Percentiles rank a stretch among this genome's conserved stretches.
Evolutionary conservation across 495 filamentous ascomycete genomes (phyloP).

Genomic region (Aspergillus egyptiacus): DNA sequence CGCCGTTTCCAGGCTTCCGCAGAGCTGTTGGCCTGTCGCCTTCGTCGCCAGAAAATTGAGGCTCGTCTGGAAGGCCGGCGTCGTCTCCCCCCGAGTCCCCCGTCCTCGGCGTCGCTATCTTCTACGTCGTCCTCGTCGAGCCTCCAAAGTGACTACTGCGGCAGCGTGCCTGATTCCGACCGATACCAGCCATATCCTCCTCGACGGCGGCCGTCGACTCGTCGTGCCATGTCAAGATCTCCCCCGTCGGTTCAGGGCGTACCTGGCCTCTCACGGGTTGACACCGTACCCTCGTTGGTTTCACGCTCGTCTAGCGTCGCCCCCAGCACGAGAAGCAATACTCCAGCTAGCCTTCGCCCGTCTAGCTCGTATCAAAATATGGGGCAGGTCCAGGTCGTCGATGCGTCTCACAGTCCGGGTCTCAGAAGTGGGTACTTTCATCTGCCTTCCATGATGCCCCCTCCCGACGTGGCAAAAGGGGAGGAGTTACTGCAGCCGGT

Average conservation of each 20-base stretch:
- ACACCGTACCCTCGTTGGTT: slow-evolving; percentile 39
- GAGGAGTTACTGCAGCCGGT: slow-evolving; percentile 30
- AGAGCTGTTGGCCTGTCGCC: slow-evolving; percentile 36
- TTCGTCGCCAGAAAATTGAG: slow-evolving; percentile 39
- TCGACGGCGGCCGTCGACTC: slow-evolving; percentile 34
- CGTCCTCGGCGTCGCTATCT: slow-evolving; percentile 26
- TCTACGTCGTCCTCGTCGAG: slow-evolving; percentile 18
- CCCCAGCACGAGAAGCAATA: slow-evolving; percentile 34
- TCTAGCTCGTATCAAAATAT: slow-evolving; percentile 32
- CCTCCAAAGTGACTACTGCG: slow-evolving; percentile 23
- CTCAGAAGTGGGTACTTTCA: slow-evolving; percentile 34
- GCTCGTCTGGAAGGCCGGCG: slow-evolving; percentile 26
- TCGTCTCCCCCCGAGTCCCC: slow-evolving; percentile 33
- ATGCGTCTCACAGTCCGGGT: slow-evolving; percentile 30
- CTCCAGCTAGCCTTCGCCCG: slow-evolving; percentile 38
- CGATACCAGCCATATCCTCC: slow-evolving; percentile 33
- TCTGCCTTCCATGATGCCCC: slow-evolving; percentile 13
- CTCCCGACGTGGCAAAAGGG: slow-evolving; percentile 21
- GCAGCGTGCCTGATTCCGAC: slow-evolving; percentile 27
- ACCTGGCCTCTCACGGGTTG: slow-evolving; percentile 40
- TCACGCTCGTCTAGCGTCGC: slow-evolving; percentile 47
- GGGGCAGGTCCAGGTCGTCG: slow-evolving; percentile 34
- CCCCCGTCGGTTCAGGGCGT: slow-evolving; percentile 46
- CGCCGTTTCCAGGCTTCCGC: slow-evolving; percentile 38
- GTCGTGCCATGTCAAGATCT: slow-evolving; percentile 40